A percentile compares a stretch with the other conserved stretches of the same genome.
phyloP scores from a whole-genome alignment of 202 grass and related monocot genomes.

The Carex arenaria region DNA sequence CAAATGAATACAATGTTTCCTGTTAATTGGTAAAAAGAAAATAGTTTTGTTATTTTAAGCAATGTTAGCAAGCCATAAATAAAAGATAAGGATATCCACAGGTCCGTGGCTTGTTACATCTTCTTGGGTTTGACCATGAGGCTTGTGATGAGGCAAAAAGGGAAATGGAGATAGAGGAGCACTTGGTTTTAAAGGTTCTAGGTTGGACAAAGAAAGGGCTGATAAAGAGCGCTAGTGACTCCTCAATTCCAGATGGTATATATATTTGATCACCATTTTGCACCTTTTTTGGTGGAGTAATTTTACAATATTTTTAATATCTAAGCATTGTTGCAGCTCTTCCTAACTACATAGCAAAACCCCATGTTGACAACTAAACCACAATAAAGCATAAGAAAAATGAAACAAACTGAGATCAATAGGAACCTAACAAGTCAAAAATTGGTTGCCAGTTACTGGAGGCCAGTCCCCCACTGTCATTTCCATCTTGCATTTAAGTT shows the following conservation, averaged over 20 bases:
- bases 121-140: conserved; percentile 81
- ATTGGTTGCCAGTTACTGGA: not conserved
- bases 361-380: not conserved
- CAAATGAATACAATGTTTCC: not conserved
- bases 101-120: conserved; percentile 82
- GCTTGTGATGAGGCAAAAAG: conserved; percentile 51
- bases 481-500: not conserved
- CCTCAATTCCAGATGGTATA: conserved; percentile 49
- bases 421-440: not conserved
- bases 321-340: not conserved
- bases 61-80: not conserved
- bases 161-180: conserved; percentile 83
- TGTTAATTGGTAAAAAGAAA: not conserved
- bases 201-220: conserved; percentile 71
- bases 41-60: not conserved
- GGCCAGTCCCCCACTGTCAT: not conserved
- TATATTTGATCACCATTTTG: conserved; percentile 13
- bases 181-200: conserved; percentile 74
- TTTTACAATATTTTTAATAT: conserved; percentile 25
- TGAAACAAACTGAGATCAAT: not conserved
- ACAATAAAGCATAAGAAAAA: not conserved
- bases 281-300: conserved; percentile 21
- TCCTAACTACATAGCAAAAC: not conserved
- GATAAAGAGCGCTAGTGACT: conserved; percentile 39
- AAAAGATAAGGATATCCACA: conserved; percentile 22